Evolutionary conservation across 148 eudicot genomes (phyloP).

Genomic region (Agrostemma githago): DNA sequence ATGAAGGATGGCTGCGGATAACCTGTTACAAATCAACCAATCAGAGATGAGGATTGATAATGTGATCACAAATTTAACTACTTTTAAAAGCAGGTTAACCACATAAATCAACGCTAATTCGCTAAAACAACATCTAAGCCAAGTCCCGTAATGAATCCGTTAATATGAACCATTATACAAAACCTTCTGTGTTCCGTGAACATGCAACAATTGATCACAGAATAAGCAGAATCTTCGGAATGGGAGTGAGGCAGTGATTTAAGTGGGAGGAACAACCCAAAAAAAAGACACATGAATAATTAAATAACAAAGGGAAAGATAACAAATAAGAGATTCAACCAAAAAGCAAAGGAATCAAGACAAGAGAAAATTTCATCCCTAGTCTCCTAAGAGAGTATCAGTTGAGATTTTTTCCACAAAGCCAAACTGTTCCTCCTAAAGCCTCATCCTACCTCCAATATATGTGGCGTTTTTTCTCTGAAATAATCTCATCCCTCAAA

Average conservation of each 20-base stretch:
- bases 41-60: background rate
- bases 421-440: background rate
- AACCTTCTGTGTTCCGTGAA: background rate
- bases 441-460: background rate
- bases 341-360: background rate
- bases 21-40: constrained; percentile 33
- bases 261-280: background rate
- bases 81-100: background rate
- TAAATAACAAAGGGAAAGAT: background rate
- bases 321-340: background rate
- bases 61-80: background rate
- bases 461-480: background rate
- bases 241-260: background rate
- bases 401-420: background rate
- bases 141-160: background rate
- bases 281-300: background rate
- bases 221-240: background rate
- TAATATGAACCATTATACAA: background rate
- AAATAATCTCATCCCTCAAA: background rate
- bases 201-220: background rate
- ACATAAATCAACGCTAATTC: background rate
- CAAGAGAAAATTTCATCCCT: background rate
- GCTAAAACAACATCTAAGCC: background rate
- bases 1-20: constrained; percentile 75
- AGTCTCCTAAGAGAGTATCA: background rate